These are phyloP conservation scores for Cercis canadensis DNA, from an alignment of 306 rosid genomes.

Conservation along the genomic window DNA sequence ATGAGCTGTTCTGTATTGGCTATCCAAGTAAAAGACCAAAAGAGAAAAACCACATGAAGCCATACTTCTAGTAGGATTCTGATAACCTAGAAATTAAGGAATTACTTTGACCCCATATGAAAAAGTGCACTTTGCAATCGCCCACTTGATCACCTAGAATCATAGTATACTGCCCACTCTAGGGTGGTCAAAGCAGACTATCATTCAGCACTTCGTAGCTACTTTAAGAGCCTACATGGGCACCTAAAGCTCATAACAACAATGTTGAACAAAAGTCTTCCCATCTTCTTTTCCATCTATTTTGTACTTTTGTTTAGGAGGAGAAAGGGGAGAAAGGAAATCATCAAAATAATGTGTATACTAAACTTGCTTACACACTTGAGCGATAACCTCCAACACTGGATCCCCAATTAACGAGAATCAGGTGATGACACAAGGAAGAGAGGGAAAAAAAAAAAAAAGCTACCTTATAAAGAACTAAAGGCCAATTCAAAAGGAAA, in stretches of 20 bases:
- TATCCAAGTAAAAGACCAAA: background rate
- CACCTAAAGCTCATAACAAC: background rate
- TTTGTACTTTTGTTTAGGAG: background rate
- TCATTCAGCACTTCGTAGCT: conserved; percentile 11
- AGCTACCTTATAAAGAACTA: too few relatives aligned
- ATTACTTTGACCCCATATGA: conserved; percentile 2
- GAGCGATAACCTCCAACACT: conserved; percentile 3
- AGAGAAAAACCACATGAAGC: conserved; percentile 7
- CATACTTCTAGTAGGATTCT: conserved; percentile 1
- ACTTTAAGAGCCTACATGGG: conserved; percentile 9
- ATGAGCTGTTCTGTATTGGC: background rate
- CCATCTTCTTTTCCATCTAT: conserved; percentile 2
- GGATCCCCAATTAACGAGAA: background rate
- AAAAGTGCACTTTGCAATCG: background rate
- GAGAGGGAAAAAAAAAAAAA: conserved; percentile 1
- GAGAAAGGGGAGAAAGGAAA: background rate
- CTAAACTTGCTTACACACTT: conserved; percentile 22
- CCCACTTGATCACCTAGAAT: background rate
- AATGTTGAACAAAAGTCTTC: conserved; percentile 22
- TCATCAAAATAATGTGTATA: conserved; percentile 1
- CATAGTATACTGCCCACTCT: background rate
- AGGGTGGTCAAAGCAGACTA: conserved; percentile 27
- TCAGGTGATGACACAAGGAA: background rate
- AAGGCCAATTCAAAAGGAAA: conserved; percentile 44
- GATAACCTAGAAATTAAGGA: conserved; percentile 6